These are phyloP conservation scores for Aspergillus felis DNA, from an alignment of 2,329 filamentous ascomycete species.

Conservation along the genomic window DNA sequence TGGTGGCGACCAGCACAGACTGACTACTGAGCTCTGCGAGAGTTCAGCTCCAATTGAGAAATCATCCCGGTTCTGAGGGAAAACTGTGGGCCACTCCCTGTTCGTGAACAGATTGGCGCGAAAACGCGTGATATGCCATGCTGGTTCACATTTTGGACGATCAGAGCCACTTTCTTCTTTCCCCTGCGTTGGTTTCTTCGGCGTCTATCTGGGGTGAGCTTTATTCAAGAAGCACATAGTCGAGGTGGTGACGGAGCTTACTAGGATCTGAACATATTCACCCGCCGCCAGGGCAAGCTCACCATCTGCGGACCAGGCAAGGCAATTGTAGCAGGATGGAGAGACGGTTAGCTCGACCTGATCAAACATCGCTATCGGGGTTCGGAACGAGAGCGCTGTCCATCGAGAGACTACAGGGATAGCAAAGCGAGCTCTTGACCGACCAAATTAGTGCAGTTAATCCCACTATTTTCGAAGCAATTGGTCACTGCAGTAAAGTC, in stretches of 20 bases:
- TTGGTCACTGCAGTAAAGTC: not conserved
- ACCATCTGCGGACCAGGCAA: slow-evolving; percentile 59
- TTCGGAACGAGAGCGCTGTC: not conserved
- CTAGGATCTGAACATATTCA: slow-evolving; percentile 53
- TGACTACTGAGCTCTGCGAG: slow-evolving; percentile 48
- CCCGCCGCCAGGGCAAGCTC: slow-evolving; percentile 55
- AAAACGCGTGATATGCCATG: slow-evolving; percentile 41
- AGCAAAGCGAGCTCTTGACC: not conserved
- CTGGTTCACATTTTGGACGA: slow-evolving; percentile 17
- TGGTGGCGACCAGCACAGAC: slow-evolving; percentile 54
- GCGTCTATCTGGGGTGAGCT: slow-evolving; percentile 23
- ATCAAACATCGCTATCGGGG: slow-evolving; percentile 21
- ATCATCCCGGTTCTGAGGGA: slow-evolving; percentile 43
- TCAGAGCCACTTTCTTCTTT: slow-evolving; percentile 19
- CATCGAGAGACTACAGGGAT: not conserved
- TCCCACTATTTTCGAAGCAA: not conserved
- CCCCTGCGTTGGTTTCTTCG: slow-evolving; percentile 14
- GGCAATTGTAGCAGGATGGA: slow-evolving; percentile 49
- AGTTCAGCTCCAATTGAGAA: slow-evolving; percentile 59
- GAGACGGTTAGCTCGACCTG: slow-evolving; percentile 42
- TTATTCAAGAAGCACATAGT: slow-evolving; percentile 7
- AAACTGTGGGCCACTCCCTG: slow-evolving; percentile 46
- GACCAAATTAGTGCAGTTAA: not conserved
- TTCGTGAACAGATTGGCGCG: slow-evolving; percentile 51
- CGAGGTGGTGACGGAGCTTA: slow-evolving; percentile 20